Evolutionary conservation across 495 filamentous ascomycete species (phyloP).

Genomic region (Trichoderma erinaceum): DNA sequence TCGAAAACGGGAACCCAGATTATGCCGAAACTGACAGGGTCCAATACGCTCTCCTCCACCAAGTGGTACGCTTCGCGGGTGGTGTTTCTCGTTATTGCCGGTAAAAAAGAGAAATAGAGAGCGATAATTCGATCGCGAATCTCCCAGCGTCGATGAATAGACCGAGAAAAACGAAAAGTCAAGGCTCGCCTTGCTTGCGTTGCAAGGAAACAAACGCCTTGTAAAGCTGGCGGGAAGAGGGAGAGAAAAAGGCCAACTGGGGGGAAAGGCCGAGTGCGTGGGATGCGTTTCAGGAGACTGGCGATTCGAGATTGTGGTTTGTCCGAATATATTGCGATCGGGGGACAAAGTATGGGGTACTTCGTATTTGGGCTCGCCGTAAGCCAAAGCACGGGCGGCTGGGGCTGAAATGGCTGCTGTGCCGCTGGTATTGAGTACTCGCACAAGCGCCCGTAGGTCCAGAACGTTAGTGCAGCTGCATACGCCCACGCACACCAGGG

Average conservation of each 20-base stretch:
- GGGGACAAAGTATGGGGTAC: slow-evolving; percentile 11
- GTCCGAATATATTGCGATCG: slow-evolving; percentile 13
- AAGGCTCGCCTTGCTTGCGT: background rate
- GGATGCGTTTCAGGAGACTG: slow-evolving; percentile 13
- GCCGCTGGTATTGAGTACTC: background rate
- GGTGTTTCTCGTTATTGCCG: background rate
- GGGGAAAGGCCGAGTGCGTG: slow-evolving; percentile 8
- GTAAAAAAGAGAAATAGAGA: background rate
- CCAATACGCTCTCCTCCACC: slow-evolving; percentile 4
- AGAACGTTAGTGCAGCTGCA: slow-evolving; percentile 11
- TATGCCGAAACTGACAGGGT: background rate
- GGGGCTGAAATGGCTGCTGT: background rate
- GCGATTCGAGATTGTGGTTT: slow-evolving; percentile 11
- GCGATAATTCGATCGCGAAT: background rate
- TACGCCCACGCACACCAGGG: slow-evolving; percentile 13
- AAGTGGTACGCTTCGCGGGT: background rate
- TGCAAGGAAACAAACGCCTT: background rate
- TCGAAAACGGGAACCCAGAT: background rate
- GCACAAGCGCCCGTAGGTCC: slow-evolving; percentile 13
- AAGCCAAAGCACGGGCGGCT: background rate
- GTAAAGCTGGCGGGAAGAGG: background rate
- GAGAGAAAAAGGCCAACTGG: background rate
- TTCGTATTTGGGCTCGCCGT: background rate
- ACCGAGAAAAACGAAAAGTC: background rate
- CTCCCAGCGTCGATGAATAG: background rate